Percentiles rank a stretch among this genome's conserved stretches.
Conservation (phyloP, 352 stramenopile species). For the Albugo candida region DNA sequence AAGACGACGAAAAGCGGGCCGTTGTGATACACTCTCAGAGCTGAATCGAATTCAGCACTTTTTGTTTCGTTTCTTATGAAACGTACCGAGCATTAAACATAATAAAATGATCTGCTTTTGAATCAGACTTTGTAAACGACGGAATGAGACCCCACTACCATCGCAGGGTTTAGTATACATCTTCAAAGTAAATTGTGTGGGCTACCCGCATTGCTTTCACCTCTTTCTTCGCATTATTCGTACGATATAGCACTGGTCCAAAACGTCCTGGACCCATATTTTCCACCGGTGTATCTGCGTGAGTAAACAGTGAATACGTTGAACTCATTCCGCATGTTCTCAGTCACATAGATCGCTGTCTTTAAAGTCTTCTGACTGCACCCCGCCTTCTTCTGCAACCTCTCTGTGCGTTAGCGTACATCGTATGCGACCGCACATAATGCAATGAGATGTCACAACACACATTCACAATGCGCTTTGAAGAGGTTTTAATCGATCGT, state of each 20-base stretch:
- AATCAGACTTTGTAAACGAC: conserved; percentile 57
- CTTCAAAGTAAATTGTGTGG: conserved; percentile 2
- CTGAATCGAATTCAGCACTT: conserved; percentile 11
- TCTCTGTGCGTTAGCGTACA: conserved; percentile 38
- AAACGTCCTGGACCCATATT: conserved; percentile 63
- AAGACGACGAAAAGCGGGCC: conserved; percentile 50
- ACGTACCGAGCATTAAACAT: conserved; percentile 72
- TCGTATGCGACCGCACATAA: conserved; percentile 51
- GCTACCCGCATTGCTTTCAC: conserved; percentile 34
- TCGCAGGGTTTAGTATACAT: neutral
- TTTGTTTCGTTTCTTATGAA: neutral
- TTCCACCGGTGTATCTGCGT: conserved; percentile 42
- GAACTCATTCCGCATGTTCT: conserved; percentile 1
- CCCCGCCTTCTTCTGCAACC: conserved; percentile 23
- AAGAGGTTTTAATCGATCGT: too few relatives aligned
- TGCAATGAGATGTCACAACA: too few relatives aligned
- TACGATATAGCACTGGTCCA: conserved; percentile 26
- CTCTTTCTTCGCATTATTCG: conserved; percentile 3
- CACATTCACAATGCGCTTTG: too few relatives aligned
- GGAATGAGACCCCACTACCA: conserved; percentile 59
- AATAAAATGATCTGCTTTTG: conserved; percentile 62
- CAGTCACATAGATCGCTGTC: conserved; percentile 69
- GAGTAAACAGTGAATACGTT: neutral
- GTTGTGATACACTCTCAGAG: conserved; percentile 45
- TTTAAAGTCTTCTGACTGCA: conserved; percentile 24